Percentiles rank a stretch among this genome's conserved stretches.
These are phyloP conservation scores for Fusarium ramigenum DNA, from an alignment of 2,329 filamentous ascomycete genomes.

Conservation along the genomic window DNA sequence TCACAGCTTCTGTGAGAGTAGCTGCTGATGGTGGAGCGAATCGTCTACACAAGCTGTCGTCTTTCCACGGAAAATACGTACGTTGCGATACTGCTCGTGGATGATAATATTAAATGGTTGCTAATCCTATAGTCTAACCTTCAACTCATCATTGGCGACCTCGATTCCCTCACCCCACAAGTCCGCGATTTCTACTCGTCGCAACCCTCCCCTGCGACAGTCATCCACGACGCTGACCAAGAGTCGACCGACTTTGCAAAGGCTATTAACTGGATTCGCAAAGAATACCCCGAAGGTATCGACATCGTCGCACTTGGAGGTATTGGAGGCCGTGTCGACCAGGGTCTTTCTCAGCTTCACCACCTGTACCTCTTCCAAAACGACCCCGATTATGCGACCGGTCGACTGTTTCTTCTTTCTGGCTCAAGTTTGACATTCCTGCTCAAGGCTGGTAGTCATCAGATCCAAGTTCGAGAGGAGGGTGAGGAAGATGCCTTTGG, in stretches of 20 bases:
- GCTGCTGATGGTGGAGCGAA: slow-evolving; percentile 96
- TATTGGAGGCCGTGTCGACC: slow-evolving; percentile 89
- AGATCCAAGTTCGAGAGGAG: slow-evolving; percentile 69
- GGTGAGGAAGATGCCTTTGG: slow-evolving; percentile 67
- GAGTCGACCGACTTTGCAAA: slow-evolving; percentile 93
- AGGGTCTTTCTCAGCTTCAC: slow-evolving; percentile 88
- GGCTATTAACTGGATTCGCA: slow-evolving; percentile 70
- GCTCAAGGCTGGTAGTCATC: slow-evolving; percentile 74
- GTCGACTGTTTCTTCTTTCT: slow-evolving; percentile 80
- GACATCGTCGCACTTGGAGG: slow-evolving; percentile 87
- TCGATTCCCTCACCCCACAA: slow-evolving; percentile 79
- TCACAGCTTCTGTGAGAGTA: slow-evolving; percentile 70
- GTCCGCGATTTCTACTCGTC: slow-evolving; percentile 73
- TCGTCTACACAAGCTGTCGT: slow-evolving; percentile 64
- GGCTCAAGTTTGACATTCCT: slow-evolving; percentile 85
- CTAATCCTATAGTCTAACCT: slow-evolving; percentile 61
- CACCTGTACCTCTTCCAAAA: slow-evolving; percentile 76
- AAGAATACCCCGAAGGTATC: slow-evolving; percentile 46
- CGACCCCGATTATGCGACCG: slow-evolving; percentile 58
- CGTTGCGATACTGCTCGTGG: slow-evolving; percentile 29
- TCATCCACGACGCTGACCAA: slow-evolving; percentile 81
- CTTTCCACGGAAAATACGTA: slow-evolving; percentile 55
- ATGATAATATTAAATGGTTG: neutral
- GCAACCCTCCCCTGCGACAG: slow-evolving; percentile 58
- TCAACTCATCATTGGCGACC: slow-evolving; percentile 83